Percentiles rank a stretch among this genome's conserved stretches.
phyloP scores from a whole-genome alignment of 257 asterid species.

The Salvia splendens region DNA sequence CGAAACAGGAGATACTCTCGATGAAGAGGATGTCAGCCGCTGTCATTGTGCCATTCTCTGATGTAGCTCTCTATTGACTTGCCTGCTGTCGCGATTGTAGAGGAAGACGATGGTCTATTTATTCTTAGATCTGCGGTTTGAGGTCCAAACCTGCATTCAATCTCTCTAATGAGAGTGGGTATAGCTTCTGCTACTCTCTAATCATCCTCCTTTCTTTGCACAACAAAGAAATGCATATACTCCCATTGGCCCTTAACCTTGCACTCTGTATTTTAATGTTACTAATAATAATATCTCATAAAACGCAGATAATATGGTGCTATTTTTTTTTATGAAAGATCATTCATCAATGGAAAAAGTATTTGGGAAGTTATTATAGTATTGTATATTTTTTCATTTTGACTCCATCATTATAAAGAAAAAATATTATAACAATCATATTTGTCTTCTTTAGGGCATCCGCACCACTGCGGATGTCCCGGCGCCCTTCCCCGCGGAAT shows the following conservation, averaged over 20 bases:
- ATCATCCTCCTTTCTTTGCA: not conserved
- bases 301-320: too few relatives aligned
- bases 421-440: too few relatives aligned
- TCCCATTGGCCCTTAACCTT: not conserved
- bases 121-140: too few relatives aligned
- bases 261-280: not conserved
- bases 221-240: not conserved
- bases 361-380: too few relatives aligned
- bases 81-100: not conserved
- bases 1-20: slow-evolving; percentile 55
- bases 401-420: too few relatives aligned
- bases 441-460: too few relatives aligned
- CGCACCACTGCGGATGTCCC: too few relatives aligned
- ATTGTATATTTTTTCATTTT: too few relatives aligned
- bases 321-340: too few relatives aligned
- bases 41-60: slow-evolving; percentile 66
- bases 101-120: not conserved
- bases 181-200: not conserved
- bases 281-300: not conserved
- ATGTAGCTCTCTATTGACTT: slow-evolving; percentile 25
- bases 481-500: too few relatives aligned
- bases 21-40: slow-evolving; percentile 54
- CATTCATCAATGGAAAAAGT: too few relatives aligned
- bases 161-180: not conserved
- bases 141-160: not conserved